Conservation (phyloP, 768 basidiomycete genomes). For the Mycena alexandri region DNA sequence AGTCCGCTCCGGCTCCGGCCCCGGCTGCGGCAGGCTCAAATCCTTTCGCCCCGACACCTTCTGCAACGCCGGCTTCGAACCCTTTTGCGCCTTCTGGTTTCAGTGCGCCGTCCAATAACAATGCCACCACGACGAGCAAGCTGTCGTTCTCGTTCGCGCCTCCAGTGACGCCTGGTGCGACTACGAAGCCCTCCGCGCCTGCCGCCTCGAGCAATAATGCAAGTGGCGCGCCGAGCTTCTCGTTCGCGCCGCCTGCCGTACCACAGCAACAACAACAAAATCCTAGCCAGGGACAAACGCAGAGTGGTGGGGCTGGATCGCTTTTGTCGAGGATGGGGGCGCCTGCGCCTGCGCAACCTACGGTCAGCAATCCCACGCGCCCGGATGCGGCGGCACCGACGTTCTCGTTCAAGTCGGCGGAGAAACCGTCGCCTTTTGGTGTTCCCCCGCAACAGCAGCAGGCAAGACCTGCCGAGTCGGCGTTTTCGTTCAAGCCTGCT, state of each 20-base stretch:
- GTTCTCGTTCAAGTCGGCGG: slow-evolving; percentile 33
- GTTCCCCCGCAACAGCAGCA: slow-evolving; percentile 23
- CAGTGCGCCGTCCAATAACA: no score
- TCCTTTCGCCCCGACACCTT: slow-evolving; percentile 28
- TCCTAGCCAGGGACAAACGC: neutral
- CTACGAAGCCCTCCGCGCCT: slow-evolving; percentile 10
- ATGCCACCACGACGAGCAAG: neutral
- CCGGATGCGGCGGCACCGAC: slow-evolving; percentile 17
- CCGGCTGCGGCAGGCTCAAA: slow-evolving; percentile 18
- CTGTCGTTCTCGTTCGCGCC: slow-evolving; percentile 32
- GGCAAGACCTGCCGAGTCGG: slow-evolving; percentile 20
- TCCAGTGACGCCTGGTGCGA: neutral
- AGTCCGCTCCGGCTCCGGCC: slow-evolving; percentile 25
- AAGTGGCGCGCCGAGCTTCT: slow-evolving; percentile 14
- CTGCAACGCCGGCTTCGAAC: neutral
- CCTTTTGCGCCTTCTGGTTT: neutral
- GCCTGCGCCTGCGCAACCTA: neutral
- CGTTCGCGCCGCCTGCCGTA: slow-evolving; percentile 17
- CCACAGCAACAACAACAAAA: slow-evolving; percentile 18
- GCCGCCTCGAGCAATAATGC: slow-evolving; percentile 1
- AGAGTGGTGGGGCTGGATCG: slow-evolving; percentile 30
- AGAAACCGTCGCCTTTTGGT: slow-evolving; percentile 16
- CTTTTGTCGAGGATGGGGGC: slow-evolving; percentile 42
- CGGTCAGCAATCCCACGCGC: slow-evolving; percentile 11
- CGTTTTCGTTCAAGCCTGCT: slow-evolving; percentile 37